Conservation (phyloP, 2,329 filamentous ascomycete species). For the Penicillium palitans region DNA sequence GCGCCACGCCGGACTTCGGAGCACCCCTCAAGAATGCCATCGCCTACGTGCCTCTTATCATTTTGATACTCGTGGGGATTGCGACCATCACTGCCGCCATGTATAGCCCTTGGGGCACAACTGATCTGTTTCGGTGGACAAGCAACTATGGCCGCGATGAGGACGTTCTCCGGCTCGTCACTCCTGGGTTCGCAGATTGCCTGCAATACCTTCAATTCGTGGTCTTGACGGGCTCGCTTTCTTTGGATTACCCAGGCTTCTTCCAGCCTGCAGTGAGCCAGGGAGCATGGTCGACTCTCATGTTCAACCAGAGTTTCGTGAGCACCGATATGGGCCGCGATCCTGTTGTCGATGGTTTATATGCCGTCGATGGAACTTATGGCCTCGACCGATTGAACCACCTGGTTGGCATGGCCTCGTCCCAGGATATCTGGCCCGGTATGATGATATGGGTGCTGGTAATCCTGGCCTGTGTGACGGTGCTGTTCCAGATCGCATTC, state of each 20-base stretch:
- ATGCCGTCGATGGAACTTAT: constrained; percentile 73
- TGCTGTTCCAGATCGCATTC: constrained; percentile 76
- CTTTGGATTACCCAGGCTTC: constrained; percentile 86
- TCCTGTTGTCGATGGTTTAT: constrained; percentile 80
- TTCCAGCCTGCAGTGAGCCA: constrained; percentile 91
- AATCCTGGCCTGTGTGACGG: constrained; percentile 67
- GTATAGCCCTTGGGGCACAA: constrained; percentile 90
- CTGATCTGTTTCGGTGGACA: constrained; percentile 91
- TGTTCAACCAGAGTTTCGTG: constrained; percentile 92
- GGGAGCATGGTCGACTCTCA: constrained; percentile 80
- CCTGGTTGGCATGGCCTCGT: constrained; percentile 73
- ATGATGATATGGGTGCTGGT: constrained; percentile 89
- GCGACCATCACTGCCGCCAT: constrained; percentile 83
- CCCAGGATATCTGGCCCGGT: constrained; percentile 84
- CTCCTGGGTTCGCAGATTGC: constrained; percentile 94
- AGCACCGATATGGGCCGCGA: constrained; percentile 65
- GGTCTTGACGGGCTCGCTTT: constrained; percentile 81
- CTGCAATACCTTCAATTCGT: constrained; percentile 96
- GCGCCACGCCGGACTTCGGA: constrained; percentile 81
- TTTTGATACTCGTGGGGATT: constrained; percentile 76
- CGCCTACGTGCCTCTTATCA: constrained; percentile 72
- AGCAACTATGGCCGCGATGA: constrained; percentile 95
- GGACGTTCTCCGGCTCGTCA: constrained; percentile 86
- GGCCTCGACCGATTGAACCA: constrained; percentile 79
- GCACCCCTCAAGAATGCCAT: constrained; percentile 65